A percentile compares a stretch with the other conserved stretches of the same genome.
phyloP scores from a whole-genome alignment of 2,329 filamentous ascomycete species.

The Aureobasidium sp. region DNA sequence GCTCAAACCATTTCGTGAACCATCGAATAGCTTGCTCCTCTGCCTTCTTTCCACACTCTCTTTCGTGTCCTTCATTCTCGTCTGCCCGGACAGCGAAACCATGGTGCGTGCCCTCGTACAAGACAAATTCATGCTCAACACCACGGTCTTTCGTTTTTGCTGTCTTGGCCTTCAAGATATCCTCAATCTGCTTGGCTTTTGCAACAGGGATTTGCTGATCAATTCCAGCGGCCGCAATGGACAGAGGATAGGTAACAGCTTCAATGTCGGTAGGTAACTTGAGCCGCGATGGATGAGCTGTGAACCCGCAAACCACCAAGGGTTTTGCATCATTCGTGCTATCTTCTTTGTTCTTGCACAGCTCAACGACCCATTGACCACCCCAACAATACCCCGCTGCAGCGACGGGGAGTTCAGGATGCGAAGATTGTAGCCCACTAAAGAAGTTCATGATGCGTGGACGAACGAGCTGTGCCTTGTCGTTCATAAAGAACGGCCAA shows the following conservation, averaged over 20 bases:
- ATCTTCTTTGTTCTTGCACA: conserved; percentile 21
- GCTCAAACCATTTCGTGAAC: conserved; percentile 28
- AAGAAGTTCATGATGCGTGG: conserved; percentile 24
- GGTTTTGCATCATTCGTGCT: neutral
- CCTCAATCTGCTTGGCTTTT: conserved; percentile 25
- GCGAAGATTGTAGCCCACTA: conserved; percentile 20
- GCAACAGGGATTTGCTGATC: conserved; percentile 21
- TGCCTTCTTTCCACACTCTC: conserved; percentile 26
- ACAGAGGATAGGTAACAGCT: conserved; percentile 24
- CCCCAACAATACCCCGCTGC: conserved; percentile 31
- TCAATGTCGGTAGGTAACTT: conserved; percentile 27
- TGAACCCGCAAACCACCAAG: conserved; percentile 11
- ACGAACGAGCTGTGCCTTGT: conserved; percentile 18
- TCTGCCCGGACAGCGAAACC: conserved; percentile 30
- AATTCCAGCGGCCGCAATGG: conserved; percentile 25
- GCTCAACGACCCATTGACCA: conserved; percentile 25
- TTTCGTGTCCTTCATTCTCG: conserved; percentile 24
- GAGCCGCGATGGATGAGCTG: conserved; percentile 26
- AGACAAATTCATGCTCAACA: conserved; percentile 29
- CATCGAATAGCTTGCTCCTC: conserved; percentile 30
- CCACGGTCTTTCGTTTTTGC: conserved; percentile 22
- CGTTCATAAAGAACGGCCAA: conserved; percentile 21
- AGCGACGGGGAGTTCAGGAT: conserved; percentile 23
- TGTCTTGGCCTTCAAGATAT: conserved; percentile 26
- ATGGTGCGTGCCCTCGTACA: conserved; percentile 29